Evolutionary conservation across 257 asterid species (phyloP), one percentile per base, ranked within the genome.

Genomic region (Leonotis leonurus): DNA sequence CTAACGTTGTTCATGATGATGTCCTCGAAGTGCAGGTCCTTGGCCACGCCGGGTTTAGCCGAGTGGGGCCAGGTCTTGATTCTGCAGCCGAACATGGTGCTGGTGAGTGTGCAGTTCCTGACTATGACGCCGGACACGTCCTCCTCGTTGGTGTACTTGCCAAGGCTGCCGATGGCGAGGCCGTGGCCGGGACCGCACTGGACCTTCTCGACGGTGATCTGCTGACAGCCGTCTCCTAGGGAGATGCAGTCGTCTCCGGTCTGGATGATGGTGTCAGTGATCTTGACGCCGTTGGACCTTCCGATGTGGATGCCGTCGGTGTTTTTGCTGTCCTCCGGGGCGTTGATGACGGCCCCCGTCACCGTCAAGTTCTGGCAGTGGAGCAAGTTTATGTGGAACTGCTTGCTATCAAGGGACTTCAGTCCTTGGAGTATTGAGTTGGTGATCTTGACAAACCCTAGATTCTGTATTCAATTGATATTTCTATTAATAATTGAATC

Each of bases 151-250:
- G 29, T 45, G 37, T 62, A 56, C 48, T 20, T 69, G 3, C 84
- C 84, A 2, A 79, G 63, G 64, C 81, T 79, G 33, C 84, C 84
- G 13, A 79, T 39, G 46, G 67, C 65, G 53, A 79, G 61, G 56
- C 84, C 84, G 21, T 75, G 84, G 4, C 84, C 84, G 2, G 84
- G 82, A 20, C 84, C 81, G 33, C 84, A 79, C 8, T 5, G 36
- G 29, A 72, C 68, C 26, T 52, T 66, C 60, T 56, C 49, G 12
- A 79, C 52, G 36, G 35, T 26, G 2, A 79, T 64, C 1, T 75
- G 49, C 27, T 61, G 48, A 49, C 53, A 30, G 12, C 73, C 84
- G 11, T 79, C 79, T 1, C 81, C 81, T 0, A 75, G 20, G 2
- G 84, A 72, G 7, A 79, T 57, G 7, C 84, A 79, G 30, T 79